phyloP scores from a whole-genome alignment of 208 protist species.

The Crithidia fasciculata region DNA sequence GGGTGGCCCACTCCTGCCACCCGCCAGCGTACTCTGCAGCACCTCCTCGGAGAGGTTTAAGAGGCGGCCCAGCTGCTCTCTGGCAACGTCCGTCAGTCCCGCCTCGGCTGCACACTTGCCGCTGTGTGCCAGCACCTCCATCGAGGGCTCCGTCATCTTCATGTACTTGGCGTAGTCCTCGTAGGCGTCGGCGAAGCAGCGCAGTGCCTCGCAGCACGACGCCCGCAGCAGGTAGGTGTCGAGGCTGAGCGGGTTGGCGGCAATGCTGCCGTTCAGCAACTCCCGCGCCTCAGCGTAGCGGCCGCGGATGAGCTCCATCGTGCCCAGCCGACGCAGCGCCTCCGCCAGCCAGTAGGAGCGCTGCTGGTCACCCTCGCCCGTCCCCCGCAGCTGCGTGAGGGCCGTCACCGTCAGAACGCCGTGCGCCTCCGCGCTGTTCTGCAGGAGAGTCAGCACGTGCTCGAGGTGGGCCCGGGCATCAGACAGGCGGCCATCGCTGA shows the following conservation, averaged over 20 bases:
- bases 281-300: constrained; percentile 63
- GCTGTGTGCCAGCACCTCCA: constrained; percentile 80
- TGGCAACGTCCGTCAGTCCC: constrained; percentile 55
- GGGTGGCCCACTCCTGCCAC: background rate
- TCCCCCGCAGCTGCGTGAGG: constrained; percentile 18
- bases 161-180: constrained; percentile 89
- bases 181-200: constrained; percentile 50
- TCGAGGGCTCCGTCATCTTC: constrained; percentile 60
- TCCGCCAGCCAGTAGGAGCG: constrained; percentile 37
- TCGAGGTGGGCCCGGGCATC: constrained; percentile 54
- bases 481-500: constrained; percentile 44
- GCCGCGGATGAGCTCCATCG: constrained; percentile 59
- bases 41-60: constrained; percentile 41
- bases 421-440: constrained; percentile 47
- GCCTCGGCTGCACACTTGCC: constrained; percentile 85
- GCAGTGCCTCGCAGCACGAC: constrained; percentile 75
- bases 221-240: constrained; percentile 78
- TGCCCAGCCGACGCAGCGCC: constrained; percentile 64
- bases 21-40: constrained; percentile 1
- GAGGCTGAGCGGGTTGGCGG: constrained; percentile 66
- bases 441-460: constrained; percentile 67
- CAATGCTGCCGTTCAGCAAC: constrained; percentile 62
- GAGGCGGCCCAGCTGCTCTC: constrained; percentile 52
- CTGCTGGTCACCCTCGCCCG: constrained; percentile 27
- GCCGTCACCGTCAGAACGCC: constrained; percentile 21